Conservation (phyloP, 2,329 filamentous ascomycete species). For the Penicillium sp. region DNA sequence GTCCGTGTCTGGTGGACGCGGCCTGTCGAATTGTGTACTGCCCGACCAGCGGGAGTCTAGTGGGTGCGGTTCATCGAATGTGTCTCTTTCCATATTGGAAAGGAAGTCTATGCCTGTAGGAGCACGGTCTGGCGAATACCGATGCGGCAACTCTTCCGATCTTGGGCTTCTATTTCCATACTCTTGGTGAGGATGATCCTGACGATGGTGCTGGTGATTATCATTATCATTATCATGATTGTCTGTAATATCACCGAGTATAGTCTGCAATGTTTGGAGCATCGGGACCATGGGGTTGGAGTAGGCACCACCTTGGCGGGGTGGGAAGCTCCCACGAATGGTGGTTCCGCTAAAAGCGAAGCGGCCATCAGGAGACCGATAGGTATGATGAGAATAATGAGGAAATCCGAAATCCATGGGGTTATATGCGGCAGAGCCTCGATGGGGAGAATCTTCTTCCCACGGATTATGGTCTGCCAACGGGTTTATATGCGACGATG, state of each 20-base stretch:
- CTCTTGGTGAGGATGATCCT: conserved; percentile 3
- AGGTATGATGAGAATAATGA: conserved; percentile 41
- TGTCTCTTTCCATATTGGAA: no score
- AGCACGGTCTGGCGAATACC: conserved; percentile 6
- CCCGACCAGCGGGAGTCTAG: no score
- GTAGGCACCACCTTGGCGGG: conserved; percentile 21
- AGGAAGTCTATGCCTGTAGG: conserved; percentile 10
- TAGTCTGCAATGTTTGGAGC: conserved; percentile 46
- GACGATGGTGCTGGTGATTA: not conserved
- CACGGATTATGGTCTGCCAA: conserved; percentile 54
- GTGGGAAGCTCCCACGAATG: conserved; percentile 23
- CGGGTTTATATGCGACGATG: conserved; percentile 30
- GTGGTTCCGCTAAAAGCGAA: conserved; percentile 46
- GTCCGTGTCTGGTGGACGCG: conserved; percentile 58
- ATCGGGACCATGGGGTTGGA: conserved; percentile 32
- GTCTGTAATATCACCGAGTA: conserved; percentile 53
- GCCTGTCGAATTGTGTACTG: conserved; percentile 35
- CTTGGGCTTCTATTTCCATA: not conserved
- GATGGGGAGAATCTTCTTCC: conserved; percentile 49
- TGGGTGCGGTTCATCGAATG: no score
- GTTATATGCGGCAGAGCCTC: not conserved
- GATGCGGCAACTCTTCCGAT: conserved; percentile 8
- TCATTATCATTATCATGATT: conserved; percentile 27
- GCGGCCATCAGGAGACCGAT: conserved; percentile 52
- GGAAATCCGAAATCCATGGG: conserved; percentile 21